Evolutionary conservation across 1,284 basidiomycete genomes (phyloP).

Genomic region (Mycosarcoma maydis): DNA sequence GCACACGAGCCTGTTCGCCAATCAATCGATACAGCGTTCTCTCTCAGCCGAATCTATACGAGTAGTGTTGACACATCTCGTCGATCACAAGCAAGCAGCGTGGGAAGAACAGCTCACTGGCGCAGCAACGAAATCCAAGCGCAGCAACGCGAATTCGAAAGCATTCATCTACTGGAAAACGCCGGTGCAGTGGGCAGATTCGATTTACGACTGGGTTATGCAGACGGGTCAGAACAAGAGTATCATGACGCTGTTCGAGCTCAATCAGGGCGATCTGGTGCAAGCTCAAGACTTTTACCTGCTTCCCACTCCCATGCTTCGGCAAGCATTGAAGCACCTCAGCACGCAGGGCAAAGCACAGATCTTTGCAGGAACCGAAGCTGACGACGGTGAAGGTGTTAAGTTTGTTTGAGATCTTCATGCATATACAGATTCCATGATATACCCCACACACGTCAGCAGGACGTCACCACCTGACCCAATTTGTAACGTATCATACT

Average conservation of each 20-base stretch:
- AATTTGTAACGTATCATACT: too few relatives aligned
- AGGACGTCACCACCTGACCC: too few relatives aligned
- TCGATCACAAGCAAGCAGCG: conserved; percentile 43
- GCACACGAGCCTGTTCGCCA: conserved; percentile 31
- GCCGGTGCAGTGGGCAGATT: conserved; percentile 71
- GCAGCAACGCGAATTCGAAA: conserved; percentile 2
- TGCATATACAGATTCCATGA: too few relatives aligned
- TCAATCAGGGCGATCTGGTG: conserved; percentile 70
- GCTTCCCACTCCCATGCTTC: conserved; percentile 68
- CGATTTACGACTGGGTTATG: conserved; percentile 71
- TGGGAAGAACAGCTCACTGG: conserved; percentile 31
- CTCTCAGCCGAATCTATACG: conserved; percentile 42
- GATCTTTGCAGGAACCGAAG: conserved; percentile 68
- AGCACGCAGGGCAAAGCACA: conserved; percentile 71
- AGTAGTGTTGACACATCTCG: conserved; percentile 45
- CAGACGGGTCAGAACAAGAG: conserved; percentile 70
- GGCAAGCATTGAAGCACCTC: conserved; percentile 69
- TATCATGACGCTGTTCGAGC: conserved; percentile 72
- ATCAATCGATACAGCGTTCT: conserved; percentile 31
- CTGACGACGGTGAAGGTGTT: conserved; percentile 69
- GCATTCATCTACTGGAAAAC: conserved; percentile 71
- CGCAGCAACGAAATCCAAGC: conserved; percentile 50
- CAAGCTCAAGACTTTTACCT: conserved; percentile 69
- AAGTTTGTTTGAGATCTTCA: conserved; percentile 70
- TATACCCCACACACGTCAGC: too few relatives aligned